Base-by-base conservation (phyloP, 768 basidiomycete species). In the Cyclocybe aegerita region DNA sequence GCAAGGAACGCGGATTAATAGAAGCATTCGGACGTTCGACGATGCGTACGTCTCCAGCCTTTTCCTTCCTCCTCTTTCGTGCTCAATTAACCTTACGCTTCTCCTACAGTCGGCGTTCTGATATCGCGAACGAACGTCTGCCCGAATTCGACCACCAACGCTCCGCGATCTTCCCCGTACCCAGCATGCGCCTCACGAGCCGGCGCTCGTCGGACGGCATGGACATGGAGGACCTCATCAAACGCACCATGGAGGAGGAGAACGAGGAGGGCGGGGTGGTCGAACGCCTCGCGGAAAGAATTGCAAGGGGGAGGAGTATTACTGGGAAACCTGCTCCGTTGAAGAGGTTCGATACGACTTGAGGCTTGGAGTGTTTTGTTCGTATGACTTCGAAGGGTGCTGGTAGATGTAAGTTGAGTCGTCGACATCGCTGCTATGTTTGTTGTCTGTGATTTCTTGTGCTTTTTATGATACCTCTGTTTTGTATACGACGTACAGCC, bases 101-200 rank as follows among this genome's bases (percentile, higher is more conserved):
- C 34, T 33, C 15, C 17, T 37, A 53, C 60, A 88, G 86, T 34
- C 89, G 90, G 45, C 82, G 82, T 15, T 81, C 82, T 33, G 89
- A 91, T 67, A 60, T 86, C 17, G 72, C 75, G 42, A 92, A 92
- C 69, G 89, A 91, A 63, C 85, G 86, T 49, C 67, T 92, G 14
- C 90, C 89, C 2, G 68, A 73, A 49, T 81, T 81, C 68, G 66
- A 77, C 57, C 63, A 72, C 56, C 55, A 55, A 49, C 38, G 61
- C 10, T 67, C 70, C 32, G 73, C 75, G 4, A 73, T 77, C 48
- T 83, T 83, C 61, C 75, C 85, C 0, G 80, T 77, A 11, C 85
- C 85, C 9, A 83, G 80, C 54, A 89, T 88, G 73, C 65, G 64
- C 1, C 49, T 61, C 36, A 55, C 58, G 11, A 60, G 60, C 72